phyloP scores from a whole-genome alignment of 164 flowering plant species.

The Macadamia integrifolia region DNA sequence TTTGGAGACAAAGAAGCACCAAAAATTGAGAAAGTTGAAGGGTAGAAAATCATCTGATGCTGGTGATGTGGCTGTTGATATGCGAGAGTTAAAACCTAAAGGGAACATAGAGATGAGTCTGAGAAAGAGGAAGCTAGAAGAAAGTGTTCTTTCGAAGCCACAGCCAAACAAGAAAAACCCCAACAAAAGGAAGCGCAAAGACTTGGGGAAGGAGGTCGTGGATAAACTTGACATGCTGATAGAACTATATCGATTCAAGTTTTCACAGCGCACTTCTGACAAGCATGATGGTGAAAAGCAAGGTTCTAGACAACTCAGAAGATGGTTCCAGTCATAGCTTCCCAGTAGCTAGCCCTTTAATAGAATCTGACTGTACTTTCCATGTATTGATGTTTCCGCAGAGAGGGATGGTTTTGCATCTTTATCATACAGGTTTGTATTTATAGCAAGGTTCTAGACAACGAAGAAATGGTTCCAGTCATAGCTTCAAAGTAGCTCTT shows the following conservation, averaged over 20 bases:
- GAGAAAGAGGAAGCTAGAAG: slow-evolving; percentile 40
- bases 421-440: too few species aligned
- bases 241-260: slow-evolving; percentile 62
- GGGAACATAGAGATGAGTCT: slow-evolving; percentile 8
- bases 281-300: slow-evolving; percentile 36
- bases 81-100: slow-evolving; percentile 12
- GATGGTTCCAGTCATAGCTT: slow-evolving; percentile 27
- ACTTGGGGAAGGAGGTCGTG: slow-evolving; percentile 35
- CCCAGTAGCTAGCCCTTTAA: slow-evolving; percentile 1
- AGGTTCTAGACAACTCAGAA: slow-evolving; percentile 21
- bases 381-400: too few species aligned
- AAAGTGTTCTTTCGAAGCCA: slow-evolving; percentile 14
- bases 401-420: too few species aligned
- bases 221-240: slow-evolving; percentile 80
- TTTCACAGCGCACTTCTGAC: slow-evolving; percentile 36
- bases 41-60: slow-evolving; percentile 9
- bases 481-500: too few species aligned
- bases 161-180: slow-evolving; percentile 12
- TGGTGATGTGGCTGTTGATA: background rate
- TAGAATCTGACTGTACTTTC: too few species aligned
- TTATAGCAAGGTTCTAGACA: too few species aligned
- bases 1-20: slow-evolving; percentile 9
- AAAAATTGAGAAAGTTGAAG: slow-evolving; percentile 10
- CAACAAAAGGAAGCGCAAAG: slow-evolving; percentile 25
- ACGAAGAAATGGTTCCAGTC: too few species aligned